Evolutionary conservation across 345 rosid species (phyloP), one percentile per base, ranked within the genome.

Genomic region (Rhodamnia argentea): DNA sequence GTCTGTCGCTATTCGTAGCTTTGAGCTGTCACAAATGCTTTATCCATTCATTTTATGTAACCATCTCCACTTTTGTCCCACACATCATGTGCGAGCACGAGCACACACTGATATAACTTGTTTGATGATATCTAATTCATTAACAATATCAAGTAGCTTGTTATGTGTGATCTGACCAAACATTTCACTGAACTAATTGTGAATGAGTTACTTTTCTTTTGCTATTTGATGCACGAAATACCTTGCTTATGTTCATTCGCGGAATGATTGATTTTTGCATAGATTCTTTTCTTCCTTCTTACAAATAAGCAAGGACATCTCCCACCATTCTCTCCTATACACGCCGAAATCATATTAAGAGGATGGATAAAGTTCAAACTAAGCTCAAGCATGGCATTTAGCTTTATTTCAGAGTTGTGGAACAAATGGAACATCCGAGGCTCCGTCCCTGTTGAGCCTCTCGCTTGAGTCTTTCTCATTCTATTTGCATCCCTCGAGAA

Each of bases 361-460:
- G 0, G 56, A 53, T 1, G 3, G 22, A 15, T 16, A 53, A 16
- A 53, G 20, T 16, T 53, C 56, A 53, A 16, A 53, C 56, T 5
- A 53, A 53, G 22, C 56, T 5, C 16, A 16, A 53, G 5, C 22
- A 53, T 53, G 56, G 22, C 22, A 53, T 16, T 53, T 53, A 2
- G 22, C 56, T 53, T 8, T 22, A 53, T 16, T 53, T 53, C 3
- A 3, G 8, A 16, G 1, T 2, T 53, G 7, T 15, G 22, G 23
- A 16, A 16, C 7, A 53, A 16, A 53, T 53, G 56, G 56, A 53
- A 59, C 32, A 13, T 59, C 1, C 3, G 32, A n/a, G 8, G 32
- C 1, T 13, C 3, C 1, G 32, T 26, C 0, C n/a, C 0, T 59
- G 0, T 0, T 26, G 0, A 59, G 32, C 6, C 13, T 26, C 4